Base-by-base conservation (phyloP, 2,329 filamentous ascomycete species). In the Lachnellula cervina region DNA sequence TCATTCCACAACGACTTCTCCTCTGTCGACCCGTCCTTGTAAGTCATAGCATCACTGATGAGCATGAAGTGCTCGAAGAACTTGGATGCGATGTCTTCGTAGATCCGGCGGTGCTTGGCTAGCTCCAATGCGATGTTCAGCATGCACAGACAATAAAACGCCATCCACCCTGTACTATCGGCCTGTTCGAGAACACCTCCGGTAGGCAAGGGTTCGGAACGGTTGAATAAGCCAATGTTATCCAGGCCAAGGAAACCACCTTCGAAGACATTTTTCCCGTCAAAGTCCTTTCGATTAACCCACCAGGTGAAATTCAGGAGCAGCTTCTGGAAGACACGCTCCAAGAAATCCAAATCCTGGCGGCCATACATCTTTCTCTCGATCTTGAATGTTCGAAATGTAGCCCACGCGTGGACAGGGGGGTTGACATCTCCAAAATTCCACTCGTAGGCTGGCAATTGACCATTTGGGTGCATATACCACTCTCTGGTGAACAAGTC, bases 31-130 rank as follows among this genome's bases (percentile, higher is more conserved):
- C 75, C 90, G 66, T 79, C 82, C 73, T 80, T 87, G 80, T 88
- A 92, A 0, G 88, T 90, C 93, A 97, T 97, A 56, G 93, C 94
- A 74, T 97, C 94, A 68, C 90, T 95, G 72, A 97, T 97, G 72
- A 97, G 86, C 68, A 97, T 89, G 74, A 97, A 97, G 69, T 97
- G 94, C 76, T 97, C 94, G 67, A 97, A 97, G 78, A 97, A 97
- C 74, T 97, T 97, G 50, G 91, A 95, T 1, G 93, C 92, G 76
- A 97, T 88, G 68, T 97, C 93, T 76, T 97, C 93, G 71, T 97
- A 97, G 55, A 87, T 96, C 42, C 92, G 87, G 46, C 94, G 87
- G 71, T 97, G 90, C 76, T 97, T 97, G 57, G 93, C 92, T 63
- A 97, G 80, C 74, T 97, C 94, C 13, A 97, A 81, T 14, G 92